Conservation (phyloP, 1,284 basidiomycete species). For the Sphagnurus paluster region DNA sequence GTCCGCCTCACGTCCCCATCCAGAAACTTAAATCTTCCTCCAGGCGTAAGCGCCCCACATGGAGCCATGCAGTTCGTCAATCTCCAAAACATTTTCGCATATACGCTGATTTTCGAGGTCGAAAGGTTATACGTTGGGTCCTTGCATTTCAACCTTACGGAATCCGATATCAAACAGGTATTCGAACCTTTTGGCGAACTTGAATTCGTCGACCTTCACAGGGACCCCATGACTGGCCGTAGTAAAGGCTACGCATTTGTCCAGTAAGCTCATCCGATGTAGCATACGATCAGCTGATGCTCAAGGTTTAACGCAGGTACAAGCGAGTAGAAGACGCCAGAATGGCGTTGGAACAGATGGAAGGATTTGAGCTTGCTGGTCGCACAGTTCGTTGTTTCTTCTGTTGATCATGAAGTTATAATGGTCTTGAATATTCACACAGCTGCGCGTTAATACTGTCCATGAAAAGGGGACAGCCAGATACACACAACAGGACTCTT, state of each 20-base stretch:
- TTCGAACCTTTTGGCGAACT: conserved; percentile 98
- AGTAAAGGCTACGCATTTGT: conserved; percentile 99
- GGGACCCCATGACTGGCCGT: conserved; percentile 88
- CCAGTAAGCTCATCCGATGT: conserved; percentile 68
- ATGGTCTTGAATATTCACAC: conserved; percentile 10
- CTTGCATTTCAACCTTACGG: conserved; percentile 93
- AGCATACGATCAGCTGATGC: conserved; percentile 3
- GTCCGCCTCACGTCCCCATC: conserved; percentile 9
- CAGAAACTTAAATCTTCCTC: conserved; percentile 77
- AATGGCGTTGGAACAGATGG: conserved; percentile 97
- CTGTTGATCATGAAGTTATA: too few relatives aligned
- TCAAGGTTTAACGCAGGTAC: conserved; percentile 52
- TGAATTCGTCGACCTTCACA: conserved; percentile 97
- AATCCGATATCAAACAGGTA: conserved; percentile 96
- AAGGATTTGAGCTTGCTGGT: conserved; percentile 96
- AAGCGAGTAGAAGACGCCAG: conserved; percentile 88
- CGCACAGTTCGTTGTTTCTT: conserved; percentile 63
- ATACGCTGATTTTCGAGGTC: not conserved
- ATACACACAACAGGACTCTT: conserved; percentile 75
- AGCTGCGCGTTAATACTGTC: conserved; percentile 89
- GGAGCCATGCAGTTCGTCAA: conserved; percentile 76
- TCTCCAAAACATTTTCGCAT: not conserved
- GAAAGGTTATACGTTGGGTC: conserved; percentile 93
- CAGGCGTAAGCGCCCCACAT: conserved; percentile 72
- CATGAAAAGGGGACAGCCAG: conserved; percentile 82